phyloP scores from a whole-genome alignment of 192 early-diverging fungal genomes.

The Rhizoclosmatium sp. region DNA sequence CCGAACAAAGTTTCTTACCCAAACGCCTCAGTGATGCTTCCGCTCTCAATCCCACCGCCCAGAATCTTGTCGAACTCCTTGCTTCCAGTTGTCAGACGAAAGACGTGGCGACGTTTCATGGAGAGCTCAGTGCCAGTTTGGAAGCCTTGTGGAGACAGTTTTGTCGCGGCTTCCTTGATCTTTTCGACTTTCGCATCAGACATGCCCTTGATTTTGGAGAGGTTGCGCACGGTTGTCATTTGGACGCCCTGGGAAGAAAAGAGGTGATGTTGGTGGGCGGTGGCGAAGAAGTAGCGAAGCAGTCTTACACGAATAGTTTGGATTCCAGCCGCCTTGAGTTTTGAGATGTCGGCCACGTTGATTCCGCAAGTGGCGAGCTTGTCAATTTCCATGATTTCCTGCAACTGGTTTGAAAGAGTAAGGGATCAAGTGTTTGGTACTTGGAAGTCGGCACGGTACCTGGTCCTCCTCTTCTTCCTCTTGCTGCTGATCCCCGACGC shows the following conservation, averaged over 20 bases:
- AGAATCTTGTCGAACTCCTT: constrained; percentile 81
- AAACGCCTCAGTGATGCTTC: constrained; percentile 87
- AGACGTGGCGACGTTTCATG: constrained; percentile 62
- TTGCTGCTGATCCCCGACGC: constrained; percentile 1
- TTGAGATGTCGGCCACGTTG: constrained; percentile 78
- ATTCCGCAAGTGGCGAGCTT: constrained; percentile 72
- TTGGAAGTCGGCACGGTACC: background rate
- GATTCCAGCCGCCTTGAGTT: constrained; percentile 78
- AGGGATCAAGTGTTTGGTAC: too few species aligned
- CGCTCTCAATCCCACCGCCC: constrained; percentile 82
- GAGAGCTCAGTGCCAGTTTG: constrained; percentile 70
- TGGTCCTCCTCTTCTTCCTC: constrained; percentile 25
- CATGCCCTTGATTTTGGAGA: constrained; percentile 80
- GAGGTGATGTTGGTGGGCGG: background rate
- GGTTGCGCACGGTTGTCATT: constrained; percentile 73
- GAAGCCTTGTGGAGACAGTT: constrained; percentile 70
- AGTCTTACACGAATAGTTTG: constrained; percentile 71
- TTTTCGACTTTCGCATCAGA: constrained; percentile 88
- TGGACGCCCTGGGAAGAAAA: constrained; percentile 66
- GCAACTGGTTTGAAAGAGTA: background rate
- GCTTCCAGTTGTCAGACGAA: constrained; percentile 76
- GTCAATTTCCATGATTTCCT: constrained; percentile 48
- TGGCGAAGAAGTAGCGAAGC: too few species aligned
- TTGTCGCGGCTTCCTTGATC: constrained; percentile 80
- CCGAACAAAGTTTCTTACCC: constrained; percentile 44